Conservation (phyloP, 257 asterid genomes). For the Nyctanthes arbortristis region DNA sequence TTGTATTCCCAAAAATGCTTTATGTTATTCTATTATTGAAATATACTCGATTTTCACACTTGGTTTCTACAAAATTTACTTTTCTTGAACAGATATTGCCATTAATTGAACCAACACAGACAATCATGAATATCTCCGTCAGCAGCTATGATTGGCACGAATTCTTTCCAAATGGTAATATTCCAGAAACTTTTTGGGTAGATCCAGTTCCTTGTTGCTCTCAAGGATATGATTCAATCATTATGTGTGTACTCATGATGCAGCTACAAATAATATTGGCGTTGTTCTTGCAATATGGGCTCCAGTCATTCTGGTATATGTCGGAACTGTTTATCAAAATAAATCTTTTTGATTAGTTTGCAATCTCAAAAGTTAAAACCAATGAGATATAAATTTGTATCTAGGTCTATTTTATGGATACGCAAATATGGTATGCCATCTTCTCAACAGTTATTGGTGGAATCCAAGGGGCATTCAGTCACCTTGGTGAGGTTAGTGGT, state of each 20-base stretch:
- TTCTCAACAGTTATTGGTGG: slow-evolving; percentile 89
- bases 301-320: slow-evolving; percentile 81
- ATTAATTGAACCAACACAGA: slow-evolving; percentile 78
- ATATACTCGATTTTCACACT: too few species aligned
- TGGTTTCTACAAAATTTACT: not conserved
- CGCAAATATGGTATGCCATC: slow-evolving; percentile 98
- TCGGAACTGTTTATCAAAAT: slow-evolving; percentile 2
- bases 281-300: slow-evolving; percentile 91
- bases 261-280: slow-evolving; percentile 80
- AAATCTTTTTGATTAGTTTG: slow-evolving; percentile 16
- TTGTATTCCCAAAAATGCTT: too few species aligned
- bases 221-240: slow-evolving; percentile 28
- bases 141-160: slow-evolving; percentile 93
- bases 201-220: slow-evolving; percentile 15
- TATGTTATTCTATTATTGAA: too few species aligned
- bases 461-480: slow-evolving; percentile 96
- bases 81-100: slow-evolving; percentile 71
- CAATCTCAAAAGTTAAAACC: slow-evolving; percentile 15
- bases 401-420: slow-evolving; percentile 93
- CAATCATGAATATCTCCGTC: slow-evolving; percentile 67
- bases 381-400: slow-evolving; percentile 25
- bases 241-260: slow-evolving; percentile 34
- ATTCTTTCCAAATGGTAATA: slow-evolving; percentile 83
- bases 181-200: slow-evolving; percentile 16
- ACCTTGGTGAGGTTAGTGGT: slow-evolving; percentile 92